Base-by-base conservation (phyloP, 495 filamentous ascomycete species). In the Parmelia sp. region DNA sequence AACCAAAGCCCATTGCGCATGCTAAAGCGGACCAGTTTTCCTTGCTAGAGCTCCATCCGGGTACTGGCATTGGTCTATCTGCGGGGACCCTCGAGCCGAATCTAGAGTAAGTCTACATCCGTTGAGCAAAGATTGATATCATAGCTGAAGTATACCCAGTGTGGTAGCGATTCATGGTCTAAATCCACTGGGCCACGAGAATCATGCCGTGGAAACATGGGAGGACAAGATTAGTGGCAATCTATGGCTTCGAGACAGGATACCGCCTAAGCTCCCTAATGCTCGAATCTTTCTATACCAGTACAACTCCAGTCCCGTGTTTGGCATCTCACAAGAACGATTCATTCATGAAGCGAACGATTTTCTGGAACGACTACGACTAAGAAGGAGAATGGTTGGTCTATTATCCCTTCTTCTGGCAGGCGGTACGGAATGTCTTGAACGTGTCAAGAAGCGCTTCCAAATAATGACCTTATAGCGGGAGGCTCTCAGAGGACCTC, bases 231-330 rank as follows among this genome's bases (percentile, higher is more conserved):
- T 19, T 11, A 45, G 56, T 25, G 56, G 56, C 2, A 58, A 36
- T 11, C 56, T 65, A 3, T 65, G 62, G 62, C 62, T 65, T 59
- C 62, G 56, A 35, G 62, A 65, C n/a, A 25, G 25, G n/a, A n/a
- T 65, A 49, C 62, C 62, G 3, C 17, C 51, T 15, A 17, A 51
- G 21, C 40, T 25, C 14, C 62, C 62, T 23, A n/a, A 35, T 10
- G 40, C 57, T 40, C 62, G 62, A 9, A 60, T 65, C 0, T 36
- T 65, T 40, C 62, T 65, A 3, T 65, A 65, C 56, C 29, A 59
- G 3, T 60, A 65, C 56, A 65, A 59, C 36, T 65, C 62, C 7
- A 65, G 44, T 7, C 23, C 45, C 15, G 62, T 59, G 8, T 65
- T 37, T 59, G 62, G 56, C 1, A 40, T 1, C 15, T 49, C 56